Evolutionary conservation across 2,329 filamentous ascomycete genomes (phyloP), one percentile per base, ranked within the genome.

Genomic region (Clonostachys byssicola): DNA sequence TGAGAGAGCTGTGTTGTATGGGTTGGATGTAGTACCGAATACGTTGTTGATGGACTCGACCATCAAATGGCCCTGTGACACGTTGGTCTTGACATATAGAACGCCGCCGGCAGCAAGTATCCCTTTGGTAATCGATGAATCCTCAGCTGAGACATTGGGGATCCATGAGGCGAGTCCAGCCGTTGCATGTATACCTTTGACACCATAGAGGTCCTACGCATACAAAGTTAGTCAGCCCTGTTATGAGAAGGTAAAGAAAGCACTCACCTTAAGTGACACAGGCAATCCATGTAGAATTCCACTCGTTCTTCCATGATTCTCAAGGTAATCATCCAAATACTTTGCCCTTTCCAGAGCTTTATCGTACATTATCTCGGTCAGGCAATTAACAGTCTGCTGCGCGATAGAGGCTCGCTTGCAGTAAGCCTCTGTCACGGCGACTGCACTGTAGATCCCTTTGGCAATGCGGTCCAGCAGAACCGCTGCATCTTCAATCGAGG

Each of bases 121-220:
- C 5, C 13, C 35, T 16, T 38, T 38, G 4, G 53, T 1, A 64
- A 77, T 60, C 4, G 64, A 57, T 4, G 72, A 57, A 30, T 78
- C 72, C 7, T 60, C 50, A 5, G 57, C 47, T 0, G 72, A 0
- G 85, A 38, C 81, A 42, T 83, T 71, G 39, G 75, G 74, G 5
- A 84, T 79, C 48, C 85, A 74, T 1, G 77, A 76, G 0, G 77
- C 76, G 51, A 90, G 85, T 5, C 86, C 85, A 1, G 85, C 73
- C 0, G 81, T 83, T 18, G 79, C 70, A 52, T 85, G 81, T 12
- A 81, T 70, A 6, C 81, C 81, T 3, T 63, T 60, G 14, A 87
- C 66, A 49, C 86, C 77, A 69, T 88, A 85, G 57, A 85, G 83
- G 64, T 89, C 86, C 56, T 20, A 20, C 5, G 18, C 18, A 20